phyloP scores from a whole-genome alignment of 2,329 filamentous ascomycete genomes.

The Penicillium frequentans region DNA sequence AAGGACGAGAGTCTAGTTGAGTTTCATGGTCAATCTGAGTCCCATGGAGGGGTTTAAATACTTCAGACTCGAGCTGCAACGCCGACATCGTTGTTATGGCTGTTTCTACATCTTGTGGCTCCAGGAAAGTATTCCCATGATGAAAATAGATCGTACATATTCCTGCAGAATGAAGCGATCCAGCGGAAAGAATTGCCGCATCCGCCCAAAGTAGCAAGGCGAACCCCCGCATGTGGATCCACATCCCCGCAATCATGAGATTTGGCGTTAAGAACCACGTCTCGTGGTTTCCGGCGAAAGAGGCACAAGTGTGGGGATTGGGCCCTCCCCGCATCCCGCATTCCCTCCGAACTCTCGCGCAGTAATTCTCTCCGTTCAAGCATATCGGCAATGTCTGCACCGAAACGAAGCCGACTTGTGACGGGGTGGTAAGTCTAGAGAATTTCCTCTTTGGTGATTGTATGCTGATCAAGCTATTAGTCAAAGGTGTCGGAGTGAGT shows the following conservation, averaged over 20 bases:
- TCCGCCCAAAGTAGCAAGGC: not conserved
- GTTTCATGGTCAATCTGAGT: not conserved
- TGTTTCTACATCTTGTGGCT: not conserved
- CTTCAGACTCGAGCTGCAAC: not conserved
- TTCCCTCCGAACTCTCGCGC: not conserved
- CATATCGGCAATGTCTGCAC: conserved; percentile 9
- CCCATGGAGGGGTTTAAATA: conserved; percentile 12
- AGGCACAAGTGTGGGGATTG: not conserved
- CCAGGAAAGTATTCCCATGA: conserved; percentile 1
- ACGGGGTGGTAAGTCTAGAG: conserved; percentile 20
- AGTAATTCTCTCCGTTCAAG: conserved; percentile 23
- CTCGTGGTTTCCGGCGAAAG: not conserved
- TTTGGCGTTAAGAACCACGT: too few species aligned
- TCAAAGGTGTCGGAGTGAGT: conserved; percentile 26
- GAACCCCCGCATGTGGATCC: not conserved
- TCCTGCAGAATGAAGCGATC: not conserved
- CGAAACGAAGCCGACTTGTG: conserved; percentile 18
- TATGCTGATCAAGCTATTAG: conserved; percentile 11
- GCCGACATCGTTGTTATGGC: not conserved
- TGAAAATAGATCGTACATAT: not conserved
- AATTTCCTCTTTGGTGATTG: not conserved
- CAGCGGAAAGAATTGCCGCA: conserved; percentile 14
- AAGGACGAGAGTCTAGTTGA: not conserved
- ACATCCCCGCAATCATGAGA: not conserved
- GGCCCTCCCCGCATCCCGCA: conserved; percentile 11